Evolutionary conservation across 768 basidiomycete species (phyloP).

Genomic region (Phallus indusiatus): DNA sequence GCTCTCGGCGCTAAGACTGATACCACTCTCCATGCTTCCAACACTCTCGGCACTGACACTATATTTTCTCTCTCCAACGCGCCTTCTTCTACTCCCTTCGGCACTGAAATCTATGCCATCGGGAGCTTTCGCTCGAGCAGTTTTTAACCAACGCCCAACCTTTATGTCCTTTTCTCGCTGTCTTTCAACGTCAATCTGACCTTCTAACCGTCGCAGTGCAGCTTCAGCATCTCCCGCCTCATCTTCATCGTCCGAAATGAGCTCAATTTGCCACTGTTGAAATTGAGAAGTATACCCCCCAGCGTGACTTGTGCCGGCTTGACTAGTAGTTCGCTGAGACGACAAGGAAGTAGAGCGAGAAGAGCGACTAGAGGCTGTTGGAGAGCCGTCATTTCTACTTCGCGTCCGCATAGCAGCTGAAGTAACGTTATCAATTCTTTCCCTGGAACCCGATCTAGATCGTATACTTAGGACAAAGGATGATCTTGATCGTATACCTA

Average conservation of each 20-base stretch:
- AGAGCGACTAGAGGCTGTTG: not conserved
- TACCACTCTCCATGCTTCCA: slow-evolving; percentile 3
- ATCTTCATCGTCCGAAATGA: slow-evolving; percentile 65
- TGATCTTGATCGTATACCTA: slow-evolving; percentile 55
- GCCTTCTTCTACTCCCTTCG: not conserved
- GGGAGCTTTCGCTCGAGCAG: slow-evolving; percentile 31
- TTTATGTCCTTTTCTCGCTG: slow-evolving; percentile 65
- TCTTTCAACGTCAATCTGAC: slow-evolving; percentile 67
- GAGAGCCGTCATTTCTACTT: not conserved
- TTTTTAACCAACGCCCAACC: slow-evolving; percentile 75
- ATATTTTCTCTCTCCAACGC: slow-evolving; percentile 9
- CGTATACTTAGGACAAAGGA: slow-evolving; percentile 40
- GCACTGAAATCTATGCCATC: not conserved
- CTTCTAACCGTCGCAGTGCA: slow-evolving; percentile 73
- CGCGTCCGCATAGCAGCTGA: slow-evolving; percentile 10
- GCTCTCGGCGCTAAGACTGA: not conserved
- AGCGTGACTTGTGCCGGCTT: not conserved
- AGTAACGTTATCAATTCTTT: slow-evolving; percentile 16
- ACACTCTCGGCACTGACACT: not conserved
- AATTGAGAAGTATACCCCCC: slow-evolving; percentile 20
- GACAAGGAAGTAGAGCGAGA: slow-evolving; percentile 20
- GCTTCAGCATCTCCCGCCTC: slow-evolving; percentile 68
- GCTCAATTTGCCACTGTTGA: slow-evolving; percentile 77
- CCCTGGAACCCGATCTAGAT: slow-evolving; percentile 3
- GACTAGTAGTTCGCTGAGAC: not conserved